phyloP scores from a whole-genome alignment of 805 yeast species.

The Sugiyamaella mastotermitis region DNA sequence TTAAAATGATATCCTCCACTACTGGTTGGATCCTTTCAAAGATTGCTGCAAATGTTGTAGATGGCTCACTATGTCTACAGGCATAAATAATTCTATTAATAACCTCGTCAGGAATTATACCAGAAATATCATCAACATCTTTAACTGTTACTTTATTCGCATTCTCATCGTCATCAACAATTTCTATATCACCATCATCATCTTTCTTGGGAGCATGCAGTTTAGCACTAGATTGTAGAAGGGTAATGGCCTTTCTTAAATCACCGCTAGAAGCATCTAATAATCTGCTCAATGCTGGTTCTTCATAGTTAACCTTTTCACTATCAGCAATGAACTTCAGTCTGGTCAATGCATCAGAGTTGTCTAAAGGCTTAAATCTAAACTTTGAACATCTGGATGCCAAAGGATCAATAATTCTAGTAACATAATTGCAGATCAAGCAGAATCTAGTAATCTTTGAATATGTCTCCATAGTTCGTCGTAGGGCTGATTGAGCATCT shows the following conservation, averaged over 20 bases:
- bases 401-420: slow-evolving; percentile 92
- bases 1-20: slow-evolving; percentile 49
- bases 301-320: slow-evolving; percentile 40
- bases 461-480: slow-evolving; percentile 82
- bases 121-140: slow-evolving; percentile 66
- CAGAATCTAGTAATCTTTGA: slow-evolving; percentile 90
- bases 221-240: slow-evolving; percentile 76
- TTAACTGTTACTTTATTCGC: slow-evolving; percentile 34
- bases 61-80: slow-evolving; percentile 27
- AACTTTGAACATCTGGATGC: slow-evolving; percentile 96
- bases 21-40: slow-evolving; percentile 24
- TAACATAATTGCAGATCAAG: slow-evolving; percentile 90
- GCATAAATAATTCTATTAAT: slow-evolving; percentile 39
- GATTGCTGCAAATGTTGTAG: slow-evolving; percentile 20
- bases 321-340: slow-evolving; percentile 52
- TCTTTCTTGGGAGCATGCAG: slow-evolving; percentile 33
- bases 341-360: slow-evolving; percentile 62
- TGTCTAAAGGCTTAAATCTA: slow-evolving; percentile 75
- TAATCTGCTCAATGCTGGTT: slow-evolving; percentile 55
- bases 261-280: slow-evolving; percentile 81
- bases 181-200: slow-evolving; percentile 29
- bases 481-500: slow-evolving; percentile 93
- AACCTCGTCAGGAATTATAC: slow-evolving; percentile 53
- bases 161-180: slow-evolving; percentile 26
- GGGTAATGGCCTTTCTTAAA: slow-evolving; percentile 86